Conservation (phyloP, 139 green algal species). For the Raphidocelis subcapitata region DNA sequence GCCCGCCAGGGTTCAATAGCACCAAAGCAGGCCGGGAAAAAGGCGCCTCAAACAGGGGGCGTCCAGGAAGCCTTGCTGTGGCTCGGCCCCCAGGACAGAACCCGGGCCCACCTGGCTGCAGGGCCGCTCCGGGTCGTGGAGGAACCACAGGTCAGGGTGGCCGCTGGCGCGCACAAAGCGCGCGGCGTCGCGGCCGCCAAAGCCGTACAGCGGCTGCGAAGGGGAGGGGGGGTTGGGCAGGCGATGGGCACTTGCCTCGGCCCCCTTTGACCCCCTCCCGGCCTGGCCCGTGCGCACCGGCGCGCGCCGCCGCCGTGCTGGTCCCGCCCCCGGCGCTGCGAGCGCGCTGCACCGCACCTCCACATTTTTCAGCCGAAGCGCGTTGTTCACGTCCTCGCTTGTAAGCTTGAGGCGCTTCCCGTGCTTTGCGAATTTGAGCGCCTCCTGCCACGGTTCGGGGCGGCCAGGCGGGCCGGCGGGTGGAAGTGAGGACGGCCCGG, state of each 20-base stretch:
- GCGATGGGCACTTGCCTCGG: too few species aligned
- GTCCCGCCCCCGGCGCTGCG: background rate
- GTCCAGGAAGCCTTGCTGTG: too few species aligned
- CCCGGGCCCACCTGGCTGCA: conserved; percentile 48
- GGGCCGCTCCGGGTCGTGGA: conserved; percentile 55
- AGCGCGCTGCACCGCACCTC: conserved; percentile 41
- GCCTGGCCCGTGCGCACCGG: background rate
- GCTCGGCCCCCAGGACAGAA: too few species aligned
- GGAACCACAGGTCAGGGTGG: conserved; percentile 73
- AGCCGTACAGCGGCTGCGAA: conserved; percentile 79
- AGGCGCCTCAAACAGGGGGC: too few species aligned
- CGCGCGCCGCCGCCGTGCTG: background rate
- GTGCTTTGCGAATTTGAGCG: conserved; percentile 84
- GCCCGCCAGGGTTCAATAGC: too few species aligned
- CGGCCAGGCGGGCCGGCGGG: too few species aligned
- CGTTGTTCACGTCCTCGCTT: conserved; percentile 80
- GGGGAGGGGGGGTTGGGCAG: background rate
- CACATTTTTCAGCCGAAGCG: conserved; percentile 71
- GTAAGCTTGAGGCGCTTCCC: conserved; percentile 72
- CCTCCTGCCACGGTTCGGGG: conserved; percentile 61
- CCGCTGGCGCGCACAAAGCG: conserved; percentile 66
- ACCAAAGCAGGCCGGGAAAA: too few species aligned
- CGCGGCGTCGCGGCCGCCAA: conserved; percentile 58
- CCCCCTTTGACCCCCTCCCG: too few species aligned
- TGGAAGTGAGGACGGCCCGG: too few species aligned